These are phyloP conservation scores for Tetrapisispora iriomotensis DNA, from an alignment of 805 yeast species.

Conservation along the genomic window DNA sequence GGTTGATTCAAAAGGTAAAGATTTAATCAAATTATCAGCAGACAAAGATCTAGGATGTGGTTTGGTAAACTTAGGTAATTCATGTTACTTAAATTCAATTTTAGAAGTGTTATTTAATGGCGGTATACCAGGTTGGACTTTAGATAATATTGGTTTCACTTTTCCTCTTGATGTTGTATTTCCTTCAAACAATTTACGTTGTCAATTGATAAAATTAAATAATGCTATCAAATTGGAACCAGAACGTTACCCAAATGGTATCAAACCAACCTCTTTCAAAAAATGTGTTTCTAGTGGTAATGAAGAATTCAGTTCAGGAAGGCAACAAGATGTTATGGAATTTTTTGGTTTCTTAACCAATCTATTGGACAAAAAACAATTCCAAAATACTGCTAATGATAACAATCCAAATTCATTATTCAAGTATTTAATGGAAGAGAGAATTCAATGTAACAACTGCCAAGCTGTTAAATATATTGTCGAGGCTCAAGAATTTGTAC, in stretches of 20 bases:
- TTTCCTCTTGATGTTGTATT: conserved; percentile 34
- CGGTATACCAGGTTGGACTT: conserved; percentile 28
- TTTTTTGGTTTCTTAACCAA: conserved; percentile 63
- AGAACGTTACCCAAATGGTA: conserved; percentile 57
- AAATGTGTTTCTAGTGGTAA: conserved; percentile 67
- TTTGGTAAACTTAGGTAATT: conserved; percentile 79
- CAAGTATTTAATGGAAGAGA: conserved; percentile 55
- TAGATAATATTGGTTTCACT: conserved; percentile 30
- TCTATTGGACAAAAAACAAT: conserved; percentile 43
- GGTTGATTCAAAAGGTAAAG: conserved; percentile 60
- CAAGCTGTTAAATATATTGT: conserved; percentile 45
- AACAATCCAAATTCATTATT: conserved; percentile 45
- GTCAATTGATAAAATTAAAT: conserved; percentile 69
- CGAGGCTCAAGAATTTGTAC: conserved; percentile 52
- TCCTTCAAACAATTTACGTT: conserved; percentile 57
- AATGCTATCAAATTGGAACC: conserved; percentile 54
- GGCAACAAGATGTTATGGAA: conserved; percentile 94
- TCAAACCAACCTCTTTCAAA: conserved; percentile 70
- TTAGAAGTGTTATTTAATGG: conserved; percentile 56
- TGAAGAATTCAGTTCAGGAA: conserved; percentile 72
- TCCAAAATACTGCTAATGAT: conserved; percentile 12
- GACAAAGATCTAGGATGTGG: conserved; percentile 57
- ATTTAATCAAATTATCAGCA: conserved; percentile 41
- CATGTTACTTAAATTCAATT: conserved; percentile 81
- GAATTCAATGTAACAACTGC: conserved; percentile 47